A percentile compares a stretch with the other conserved stretches of the same genome.
Conservation (phyloP, 1,139 yeast genomes). For the Yamadazyma dendronema region DNA sequence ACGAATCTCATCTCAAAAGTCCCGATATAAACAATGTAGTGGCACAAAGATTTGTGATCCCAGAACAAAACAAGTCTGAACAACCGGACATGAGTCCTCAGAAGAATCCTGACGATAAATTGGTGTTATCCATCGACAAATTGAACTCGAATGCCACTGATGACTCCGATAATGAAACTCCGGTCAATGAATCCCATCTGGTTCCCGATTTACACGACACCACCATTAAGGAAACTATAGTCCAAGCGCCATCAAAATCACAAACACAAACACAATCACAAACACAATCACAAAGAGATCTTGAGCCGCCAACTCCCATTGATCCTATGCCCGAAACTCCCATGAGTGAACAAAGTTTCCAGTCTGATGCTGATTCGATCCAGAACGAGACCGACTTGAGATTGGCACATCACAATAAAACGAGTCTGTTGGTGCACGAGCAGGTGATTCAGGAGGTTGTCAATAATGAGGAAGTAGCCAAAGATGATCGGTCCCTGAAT, state of each 20-base stretch:
- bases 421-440: slow-evolving; percentile 1
- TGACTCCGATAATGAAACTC: slow-evolving; percentile 15
- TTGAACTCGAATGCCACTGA: slow-evolving; percentile 17
- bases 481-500: background rate
- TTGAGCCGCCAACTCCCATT: slow-evolving; percentile 35
- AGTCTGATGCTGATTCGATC: slow-evolving; percentile 34
- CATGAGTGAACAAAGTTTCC: slow-evolving; percentile 31
- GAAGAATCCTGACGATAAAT: slow-evolving; percentile 11
- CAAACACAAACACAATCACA: background rate
- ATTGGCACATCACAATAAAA: slow-evolving; percentile 11
- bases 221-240: too few species aligned
- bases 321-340: slow-evolving; percentile 28
- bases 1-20: slow-evolving; percentile 6
- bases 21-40: slow-evolving; percentile 13
- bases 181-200: too few species aligned
- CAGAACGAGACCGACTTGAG: slow-evolving; percentile 36
- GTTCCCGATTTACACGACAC: too few species aligned
- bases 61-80: slow-evolving; percentile 3
- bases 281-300: slow-evolving; percentile 1
- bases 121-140: slow-evolving; percentile 39
- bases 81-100: slow-evolving; percentile 5
- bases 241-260: too few species aligned
- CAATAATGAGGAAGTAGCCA: too few species aligned
- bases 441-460: background rate
- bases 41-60: slow-evolving; percentile 18